Conservation (phyloP, 208 protist species). For the Leishmania tropica region DNA sequence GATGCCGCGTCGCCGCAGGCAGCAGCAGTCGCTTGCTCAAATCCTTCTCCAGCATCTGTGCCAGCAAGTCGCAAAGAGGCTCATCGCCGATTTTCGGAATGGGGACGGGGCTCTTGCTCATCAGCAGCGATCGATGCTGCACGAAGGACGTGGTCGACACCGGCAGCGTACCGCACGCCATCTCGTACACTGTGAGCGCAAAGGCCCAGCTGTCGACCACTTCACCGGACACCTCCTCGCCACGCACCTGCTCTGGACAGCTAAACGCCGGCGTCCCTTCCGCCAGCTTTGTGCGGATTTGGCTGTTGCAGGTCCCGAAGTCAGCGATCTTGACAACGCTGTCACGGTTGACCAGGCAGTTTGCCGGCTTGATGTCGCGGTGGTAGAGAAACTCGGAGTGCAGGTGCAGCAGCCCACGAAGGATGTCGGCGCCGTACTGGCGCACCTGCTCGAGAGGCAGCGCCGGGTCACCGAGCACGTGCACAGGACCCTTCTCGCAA, state of each 20-base stretch:
- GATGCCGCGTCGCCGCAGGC: constrained; percentile 48
- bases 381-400: constrained; percentile 84
- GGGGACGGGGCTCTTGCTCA: constrained; percentile 20
- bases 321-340: constrained; percentile 86
- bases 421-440: constrained; percentile 61
- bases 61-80: constrained; percentile 57
- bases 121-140: constrained; percentile 21
- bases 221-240: constrained; percentile 57
- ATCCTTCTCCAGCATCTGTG: constrained; percentile 75
- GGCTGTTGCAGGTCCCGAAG: constrained; percentile 86
- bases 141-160: constrained; percentile 25
- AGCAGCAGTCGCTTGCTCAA: constrained; percentile 59
- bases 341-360: constrained; percentile 72
- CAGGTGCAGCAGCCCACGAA: constrained; percentile 73
- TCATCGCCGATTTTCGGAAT: constrained; percentile 31
- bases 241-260: constrained; percentile 70
- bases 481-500: constrained; percentile 79
- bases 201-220: constrained; percentile 92
- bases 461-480: constrained; percentile 55
- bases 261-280: constrained; percentile 85
- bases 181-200: constrained; percentile 88
- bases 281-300: constrained; percentile 32
- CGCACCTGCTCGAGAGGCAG: constrained; percentile 53
- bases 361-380: constrained; percentile 83
- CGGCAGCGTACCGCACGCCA: constrained; percentile 72